Conservation (phyloP, 169 alveolate species). For the Eimeria nieschulzi region DNA sequence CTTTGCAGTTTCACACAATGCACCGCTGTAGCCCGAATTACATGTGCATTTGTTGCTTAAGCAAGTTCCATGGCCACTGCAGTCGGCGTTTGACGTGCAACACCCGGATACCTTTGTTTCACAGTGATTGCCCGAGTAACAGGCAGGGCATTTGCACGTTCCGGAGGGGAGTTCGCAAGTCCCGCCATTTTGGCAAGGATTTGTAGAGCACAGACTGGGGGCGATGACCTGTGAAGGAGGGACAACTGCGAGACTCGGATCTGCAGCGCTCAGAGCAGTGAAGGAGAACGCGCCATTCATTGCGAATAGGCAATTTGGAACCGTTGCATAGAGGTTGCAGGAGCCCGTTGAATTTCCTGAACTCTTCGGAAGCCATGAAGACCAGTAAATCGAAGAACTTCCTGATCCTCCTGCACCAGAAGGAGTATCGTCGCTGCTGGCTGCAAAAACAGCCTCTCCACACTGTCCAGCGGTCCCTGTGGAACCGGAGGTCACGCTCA, state of each 20-base stretch:
- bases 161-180: slow-evolving; percentile 58
- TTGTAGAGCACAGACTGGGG: slow-evolving; percentile 42
- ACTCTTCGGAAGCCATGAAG: slow-evolving; percentile 41
- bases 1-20: slow-evolving; percentile 48
- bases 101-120: slow-evolving; percentile 33
- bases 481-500: neutral
- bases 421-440: slow-evolving; percentile 65
- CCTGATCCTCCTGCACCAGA: slow-evolving; percentile 32
- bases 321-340: slow-evolving; percentile 36
- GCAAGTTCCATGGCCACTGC: slow-evolving; percentile 68
- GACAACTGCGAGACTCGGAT: slow-evolving; percentile 64
- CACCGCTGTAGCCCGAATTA: slow-evolving; percentile 60
- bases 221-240: slow-evolving; percentile 44
- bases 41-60: slow-evolving; percentile 61
- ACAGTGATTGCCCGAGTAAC: slow-evolving; percentile 46
- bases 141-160: slow-evolving; percentile 55
- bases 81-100: slow-evolving; percentile 45
- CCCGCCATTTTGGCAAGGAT: slow-evolving; percentile 53
- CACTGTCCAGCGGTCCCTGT: slow-evolving; percentile 66
- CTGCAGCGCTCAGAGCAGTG: slow-evolving; percentile 72
- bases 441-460: slow-evolving; percentile 60
- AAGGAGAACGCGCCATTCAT: slow-evolving; percentile 31
- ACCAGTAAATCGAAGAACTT: slow-evolving; percentile 57
- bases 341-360: slow-evolving; percentile 30
- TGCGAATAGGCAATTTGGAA: slow-evolving; percentile 56